Base-by-base conservation (phyloP, 2,329 filamentous ascomycete genomes). In the Penicillium sp. region DNA sequence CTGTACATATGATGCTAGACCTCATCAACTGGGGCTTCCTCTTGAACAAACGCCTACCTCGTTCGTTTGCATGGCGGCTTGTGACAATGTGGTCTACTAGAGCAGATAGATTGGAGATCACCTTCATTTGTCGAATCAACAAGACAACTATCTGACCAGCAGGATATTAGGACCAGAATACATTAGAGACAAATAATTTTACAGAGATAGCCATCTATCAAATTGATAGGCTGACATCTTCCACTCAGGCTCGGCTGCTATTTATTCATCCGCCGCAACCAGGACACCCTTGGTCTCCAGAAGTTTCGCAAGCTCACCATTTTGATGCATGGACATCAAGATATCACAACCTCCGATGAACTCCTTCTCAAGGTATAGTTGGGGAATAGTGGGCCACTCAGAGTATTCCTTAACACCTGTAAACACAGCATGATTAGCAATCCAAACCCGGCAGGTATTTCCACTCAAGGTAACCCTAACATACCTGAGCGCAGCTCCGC, bases 281-380 rank as follows among this genome's bases (percentile, higher is more conserved):
- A 99, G 76, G n/a, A 97, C 90, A 59, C 86, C 85, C 81, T 96
- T 96, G 75, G 96, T 89, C 71, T 96, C 90, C 47, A 99, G 80
- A 72, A 97, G 75, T 81, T 95, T 95, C 9, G 91, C 90, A 67
- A 99, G 78, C 64, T 95, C 91, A 29, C 94, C 94, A 69, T 90
- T 95, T 77, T 97, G 90, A 78, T 97, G 93, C 94, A 99, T 97
- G 3, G 88, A 89, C 72, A 97, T 88, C 65, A 99, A 75, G 61
- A 99, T 99, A 75, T 99, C 94, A 72, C 92, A 97, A n/a, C 94
- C 94, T 52, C 94, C 94, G 45, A 99, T 81, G 72, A 99, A 99
- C 73, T 99, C 93, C 78, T 93, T 93, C 60, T 95, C 86, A 49
- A 99, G 82, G 76, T 97, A 99, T 18, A 99, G 82, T 75, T 99